phyloP scores from a whole-genome alignment of 176 grass and related monocot genomes.

The Aegilops tauschii region DNA sequence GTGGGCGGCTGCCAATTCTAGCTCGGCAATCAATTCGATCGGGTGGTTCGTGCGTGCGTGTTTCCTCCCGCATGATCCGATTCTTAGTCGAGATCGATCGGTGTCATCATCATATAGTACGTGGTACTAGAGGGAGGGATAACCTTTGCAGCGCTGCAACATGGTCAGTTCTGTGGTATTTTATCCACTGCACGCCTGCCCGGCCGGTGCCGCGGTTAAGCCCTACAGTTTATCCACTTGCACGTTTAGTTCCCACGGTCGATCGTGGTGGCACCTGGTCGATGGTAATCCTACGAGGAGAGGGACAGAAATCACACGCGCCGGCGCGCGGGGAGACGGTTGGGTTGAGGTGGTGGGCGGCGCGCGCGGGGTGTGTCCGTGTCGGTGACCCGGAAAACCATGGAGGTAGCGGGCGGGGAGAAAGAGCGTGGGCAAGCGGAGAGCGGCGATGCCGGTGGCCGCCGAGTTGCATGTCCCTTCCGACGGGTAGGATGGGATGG shows the following conservation, averaged over 20 bases:
- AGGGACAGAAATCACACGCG: background rate
- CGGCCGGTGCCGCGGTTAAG: background rate
- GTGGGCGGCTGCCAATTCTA: constrained; percentile 44
- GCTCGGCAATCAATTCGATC: constrained; percentile 47
- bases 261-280: background rate
- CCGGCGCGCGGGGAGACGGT: background rate
- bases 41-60: background rate
- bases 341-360: background rate
- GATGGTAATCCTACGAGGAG: background rate
- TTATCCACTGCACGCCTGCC: background rate
- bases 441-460: background rate
- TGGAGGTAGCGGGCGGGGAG: background rate
- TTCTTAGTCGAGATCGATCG: background rate
- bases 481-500: too few species aligned
- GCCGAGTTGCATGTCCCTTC: constrained; percentile 18
- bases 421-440: background rate
- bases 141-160: background rate
- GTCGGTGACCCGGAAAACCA: constrained; percentile 3
- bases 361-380: background rate
- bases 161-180: background rate
- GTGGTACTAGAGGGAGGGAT: background rate
- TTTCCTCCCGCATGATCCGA: constrained; percentile 29
- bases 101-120: background rate
- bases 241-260: background rate
- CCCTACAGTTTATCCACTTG: background rate